Base-by-base conservation (phyloP, 2,329 filamentous ascomycete genomes). In the Sclerotinia spermophila region DNA sequence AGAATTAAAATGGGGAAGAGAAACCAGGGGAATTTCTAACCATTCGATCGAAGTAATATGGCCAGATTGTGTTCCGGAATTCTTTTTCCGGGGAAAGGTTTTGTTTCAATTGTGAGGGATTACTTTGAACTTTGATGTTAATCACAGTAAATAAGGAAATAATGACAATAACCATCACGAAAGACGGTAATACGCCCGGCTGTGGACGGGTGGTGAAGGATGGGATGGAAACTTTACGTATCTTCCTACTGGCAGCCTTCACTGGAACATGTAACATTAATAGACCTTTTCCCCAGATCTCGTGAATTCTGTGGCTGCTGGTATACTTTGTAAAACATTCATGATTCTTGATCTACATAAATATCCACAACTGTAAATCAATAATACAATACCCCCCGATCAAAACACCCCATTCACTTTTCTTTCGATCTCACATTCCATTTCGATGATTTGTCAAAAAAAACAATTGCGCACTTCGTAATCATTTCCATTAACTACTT, bases 271-370 rank as follows among this genome's bases (percentile, higher is more conserved):
- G 27, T 21, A 33, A 1, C 8, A 33, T 33, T 3, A 56, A 8
- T 11, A 55, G 1, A 33, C 15, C 7, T 55, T 5, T 17, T 5
- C 5, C 11, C 53, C 27, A 21, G 27, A 2, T 33, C 19, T 21
- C 5, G 1, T 8, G 15, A 2, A 15, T 0, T 3, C 6, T 27
- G 1, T 21, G 19, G 30, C 0, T 1, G 8, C 19, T 35, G 10
- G 8, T 38, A 13, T n/a, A 15, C 33, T 35, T 6, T 58, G 19
- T 5, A 13, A 58, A 15, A 4, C 10, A 11, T 35, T 15, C 5
- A 21, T 11, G 10, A 58, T 15, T 10, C 0, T 35, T 38, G 33
- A 58, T 58, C 35, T 58, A 58, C 35, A 58, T 58, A 58, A 35
- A 58, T n/a, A 58, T 15, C 3, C 11, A 24, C 11, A n/a, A 4